Evolutionary conservation across 2,329 filamentous ascomycete genomes (phyloP), one percentile per base, ranked within the genome.

Genomic region (Sphaerulina musiva): DNA sequence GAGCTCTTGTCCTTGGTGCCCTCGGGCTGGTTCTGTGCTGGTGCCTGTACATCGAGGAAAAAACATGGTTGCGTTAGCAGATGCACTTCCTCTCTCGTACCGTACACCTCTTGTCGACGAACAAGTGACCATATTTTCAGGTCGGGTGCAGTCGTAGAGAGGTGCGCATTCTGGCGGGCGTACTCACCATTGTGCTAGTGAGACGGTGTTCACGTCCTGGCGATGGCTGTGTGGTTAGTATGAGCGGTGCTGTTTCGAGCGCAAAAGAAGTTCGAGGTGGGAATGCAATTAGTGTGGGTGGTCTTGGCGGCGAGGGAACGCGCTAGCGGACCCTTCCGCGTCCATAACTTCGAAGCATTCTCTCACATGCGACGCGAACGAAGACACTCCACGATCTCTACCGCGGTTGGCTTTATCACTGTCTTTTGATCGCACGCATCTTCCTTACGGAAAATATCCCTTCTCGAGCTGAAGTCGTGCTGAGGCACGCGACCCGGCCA

Each of bases 1-100:
- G 82, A 80, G 76, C 82, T 76, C 84, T 97, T 96, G 72, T 83
- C 80, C 72, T 78, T 80, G 48, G 46, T 57, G 60, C 61, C 60
- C 55, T 58, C 54, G 48, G 53, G 54, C 47, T 53, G 51, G 59
- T 38, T 38, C 34, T 67, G 50, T 54, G 64, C 65, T 38, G 55
- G 59, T 53, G 65, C 65, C 65, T 67, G 55, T 47, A 32, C 26
- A 29, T 14, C 34, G 31, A 17, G 14, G 14, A 17, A 26, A 45
- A 47, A 46, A 48, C 41, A 34, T 31, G 11, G 17, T 39, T 46
- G 58, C 26, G 5, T 61, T 55, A 60, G 59, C 53, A 23, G 41
- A 45, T 45, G 49, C 45, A 17, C 40, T 53, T 53, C 53, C 48
- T 54, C 50, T 46, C 46, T 43, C 52, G 49, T 51, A 45, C 51